These are phyloP conservation scores for Camelina sativa DNA, from an alignment of 345 rosid genomes.

Conservation along the genomic window DNA sequence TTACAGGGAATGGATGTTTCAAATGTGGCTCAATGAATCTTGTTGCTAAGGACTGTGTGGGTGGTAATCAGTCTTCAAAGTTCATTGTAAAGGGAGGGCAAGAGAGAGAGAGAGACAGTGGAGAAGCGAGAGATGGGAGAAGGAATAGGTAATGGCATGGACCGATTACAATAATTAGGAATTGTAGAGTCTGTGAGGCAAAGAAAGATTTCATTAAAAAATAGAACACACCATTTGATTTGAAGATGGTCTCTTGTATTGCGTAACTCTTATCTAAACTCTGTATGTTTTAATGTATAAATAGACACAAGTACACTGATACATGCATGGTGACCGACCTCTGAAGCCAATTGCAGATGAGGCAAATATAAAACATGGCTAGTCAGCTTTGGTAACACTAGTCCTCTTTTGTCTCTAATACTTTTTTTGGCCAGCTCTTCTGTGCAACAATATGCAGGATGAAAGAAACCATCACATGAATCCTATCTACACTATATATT, in stretches of 20 bases:
- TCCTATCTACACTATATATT: slow-evolving; percentile 25
- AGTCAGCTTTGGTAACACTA: slow-evolving; percentile 11
- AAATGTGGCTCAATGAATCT: slow-evolving; percentile 84
- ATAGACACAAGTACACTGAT: slow-evolving; percentile 5
- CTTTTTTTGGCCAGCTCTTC: slow-evolving; percentile 11
- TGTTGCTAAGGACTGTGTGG: slow-evolving; percentile 76
- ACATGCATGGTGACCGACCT: background rate
- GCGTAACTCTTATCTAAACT: background rate
- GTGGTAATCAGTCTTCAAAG: slow-evolving; percentile 58
- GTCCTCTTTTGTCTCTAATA: background rate
- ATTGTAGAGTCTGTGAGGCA: background rate
- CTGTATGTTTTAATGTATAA: slow-evolving; percentile 5
- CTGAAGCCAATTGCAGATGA: slow-evolving; percentile 27
- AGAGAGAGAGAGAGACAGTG: slow-evolving; percentile 15
- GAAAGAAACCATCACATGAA: slow-evolving; percentile 28
- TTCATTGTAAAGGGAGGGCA: slow-evolving; percentile 55
- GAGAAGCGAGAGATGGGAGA: background rate
- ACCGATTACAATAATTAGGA: background rate
- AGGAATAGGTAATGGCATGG: slow-evolving; percentile 18
- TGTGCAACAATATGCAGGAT: slow-evolving; percentile 30
- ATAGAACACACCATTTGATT: background rate
- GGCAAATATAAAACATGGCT: slow-evolving; percentile 15
- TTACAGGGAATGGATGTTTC: slow-evolving; percentile 70
- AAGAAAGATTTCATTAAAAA: background rate
- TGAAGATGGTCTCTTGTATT: slow-evolving; percentile 1